Evolutionary conservation across 2,329 filamentous ascomycete species (phyloP), one percentile per base, ranked within the genome.

Genomic region (Drechslerella dactyloides): DNA sequence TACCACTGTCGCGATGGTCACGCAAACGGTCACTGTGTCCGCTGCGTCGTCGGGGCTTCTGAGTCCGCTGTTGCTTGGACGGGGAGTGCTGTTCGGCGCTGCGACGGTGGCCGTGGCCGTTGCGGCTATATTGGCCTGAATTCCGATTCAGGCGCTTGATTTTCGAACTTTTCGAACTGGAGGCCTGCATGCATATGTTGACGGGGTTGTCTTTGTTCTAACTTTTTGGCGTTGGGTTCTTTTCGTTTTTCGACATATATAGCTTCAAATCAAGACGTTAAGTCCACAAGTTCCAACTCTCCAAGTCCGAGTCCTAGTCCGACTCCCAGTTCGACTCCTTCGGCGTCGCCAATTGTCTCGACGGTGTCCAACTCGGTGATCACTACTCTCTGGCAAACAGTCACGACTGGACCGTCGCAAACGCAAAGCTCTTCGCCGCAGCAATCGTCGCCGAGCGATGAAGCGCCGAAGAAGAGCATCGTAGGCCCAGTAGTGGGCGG

Each of bases 1-100:
- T 59, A 61, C 68, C 68, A 72, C 68, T 37, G 68, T 72, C 58
- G 58, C 59, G 17, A 15, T 65, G 15, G 53, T 51, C 37, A 60
- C 64, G 40, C 42, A 56, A 50, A 72, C 68, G 23, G 42, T 63
- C 24, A 63, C 60, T 52, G 60, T 56, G 51, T 65, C 60, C 42
- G 60, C 68, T 15, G 68, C 60, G n/a, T 53, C 68, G 23, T 33
- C 27, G 27, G 27, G 8, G 27, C 27, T 33, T 3, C 27, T 33
- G 27, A 33, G 27, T 33, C 27, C 27, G 60, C 56, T 13, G 51
- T 65, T 27, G 37, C 44, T 53, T 27, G 55, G 23, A 59, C 37
- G 52, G 17, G 58, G 35, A 44, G 55, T 46, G 11, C 19, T 61
- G 15, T 27, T 65, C 21, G 68, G 60, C n/a, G 60, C 51, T 33